Evolutionary conservation across 1,139 yeast species (phyloP), one percentile per base, ranked within the genome.

Genomic region (Geotrichum carabidarum): DNA sequence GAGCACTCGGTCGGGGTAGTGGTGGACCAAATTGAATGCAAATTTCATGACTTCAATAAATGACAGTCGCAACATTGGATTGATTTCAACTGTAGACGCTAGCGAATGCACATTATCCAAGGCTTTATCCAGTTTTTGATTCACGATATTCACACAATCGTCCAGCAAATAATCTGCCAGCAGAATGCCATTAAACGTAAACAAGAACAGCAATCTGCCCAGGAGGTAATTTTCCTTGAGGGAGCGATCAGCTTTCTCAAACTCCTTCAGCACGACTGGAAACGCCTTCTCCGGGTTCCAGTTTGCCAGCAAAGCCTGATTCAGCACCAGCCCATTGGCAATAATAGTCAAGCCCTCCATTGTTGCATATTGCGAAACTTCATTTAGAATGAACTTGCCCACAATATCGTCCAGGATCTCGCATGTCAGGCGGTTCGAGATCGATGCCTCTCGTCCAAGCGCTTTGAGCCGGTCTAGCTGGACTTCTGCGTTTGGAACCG

Each of bases 281-380:
- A 38, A 48, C 30, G 14, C 44, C 11, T 22, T 2, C 8, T 15
- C 9, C 8, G 55, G 59, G 42, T 61, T 58, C 50, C 57, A 61
- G 7, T 32, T 11, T 8, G 50, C 50, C 18, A 61, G 55, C 22
- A 60, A 48, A 15, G 32, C 9, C 37, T 50, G 49, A 55, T 61
- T 58, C 34, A 61, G 55, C 18, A 63, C 54, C 36, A 63, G 50
- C 2, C 60, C 63, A 48, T 63, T 63, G 27, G 67, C 65, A n/a
- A 63, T 50, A 6, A 63, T 59, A 1, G 67, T 62, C 42, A 61
- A 58, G 2, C 59, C 57, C 44, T 62, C 64, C 17, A 44, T 43
- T 18, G 53, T 41, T 11, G 58, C 48, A 30, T 35, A 27, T 17
- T 50, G 36, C 1, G 53, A 48, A n/a, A 41, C 34, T 32, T 46